A percentile compares a stretch with the other conserved stretches of the same genome.
Evolutionary conservation across 192 early-diverging fungal genomes (phyloP).

Genomic region (Entomortierella lignicola): DNA sequence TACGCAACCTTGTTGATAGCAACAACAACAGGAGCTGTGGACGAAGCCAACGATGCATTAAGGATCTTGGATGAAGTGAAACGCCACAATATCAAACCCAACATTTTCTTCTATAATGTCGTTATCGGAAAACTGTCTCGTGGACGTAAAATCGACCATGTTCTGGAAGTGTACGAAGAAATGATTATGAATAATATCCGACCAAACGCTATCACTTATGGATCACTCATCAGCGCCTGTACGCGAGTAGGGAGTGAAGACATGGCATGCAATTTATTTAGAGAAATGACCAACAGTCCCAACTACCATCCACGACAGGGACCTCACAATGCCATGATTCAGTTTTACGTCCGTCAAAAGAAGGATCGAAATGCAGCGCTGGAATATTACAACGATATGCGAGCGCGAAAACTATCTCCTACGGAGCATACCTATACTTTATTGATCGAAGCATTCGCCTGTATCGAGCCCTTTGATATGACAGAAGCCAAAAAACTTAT

Average conservation of each 20-base stretch:
- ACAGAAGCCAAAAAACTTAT: slow-evolving; percentile 61
- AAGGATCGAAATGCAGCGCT: slow-evolving; percentile 60
- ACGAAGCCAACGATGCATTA: slow-evolving; percentile 65
- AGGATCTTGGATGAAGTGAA: slow-evolving; percentile 67
- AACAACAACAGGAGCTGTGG: slow-evolving; percentile 60
- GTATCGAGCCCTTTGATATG: slow-evolving; percentile 68
- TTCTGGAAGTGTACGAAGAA: slow-evolving; percentile 64
- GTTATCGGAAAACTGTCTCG: slow-evolving; percentile 69
- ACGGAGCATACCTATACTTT: slow-evolving; percentile 67
- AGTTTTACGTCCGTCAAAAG: slow-evolving; percentile 69
- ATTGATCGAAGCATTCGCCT: slow-evolving; percentile 65
- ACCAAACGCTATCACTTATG: slow-evolving; percentile 67
- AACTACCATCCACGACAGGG: slow-evolving; percentile 63
- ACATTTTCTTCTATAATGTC: slow-evolving; percentile 70
- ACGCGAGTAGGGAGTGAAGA: slow-evolving; percentile 65
- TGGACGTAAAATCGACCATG: slow-evolving; percentile 66
- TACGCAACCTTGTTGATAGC: slow-evolving; percentile 64
- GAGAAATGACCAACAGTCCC: slow-evolving; percentile 58
- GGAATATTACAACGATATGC: slow-evolving; percentile 60
- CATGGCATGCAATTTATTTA: slow-evolving; percentile 57
- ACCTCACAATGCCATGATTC: slow-evolving; percentile 71
- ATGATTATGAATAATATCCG: slow-evolving; percentile 62
- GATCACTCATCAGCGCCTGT: slow-evolving; percentile 67
- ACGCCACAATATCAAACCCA: slow-evolving; percentile 62
- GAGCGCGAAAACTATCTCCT: slow-evolving; percentile 56